Conservation (phyloP, 345 rosid genomes). For the Carallia brachiata region DNA sequence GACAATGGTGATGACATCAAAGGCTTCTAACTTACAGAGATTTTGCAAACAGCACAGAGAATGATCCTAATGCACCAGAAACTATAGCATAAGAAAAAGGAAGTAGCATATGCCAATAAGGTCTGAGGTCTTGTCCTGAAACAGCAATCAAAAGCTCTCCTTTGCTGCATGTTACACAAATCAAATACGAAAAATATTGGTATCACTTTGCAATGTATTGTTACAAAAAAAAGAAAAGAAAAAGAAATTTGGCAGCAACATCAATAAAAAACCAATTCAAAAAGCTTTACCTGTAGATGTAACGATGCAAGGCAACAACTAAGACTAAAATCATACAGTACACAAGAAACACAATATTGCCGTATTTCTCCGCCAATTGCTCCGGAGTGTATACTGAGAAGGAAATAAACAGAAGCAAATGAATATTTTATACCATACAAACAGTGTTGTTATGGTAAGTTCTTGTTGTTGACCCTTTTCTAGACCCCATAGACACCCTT, state of each 20-base stretch:
- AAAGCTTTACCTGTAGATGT: slow-evolving; percentile 60
- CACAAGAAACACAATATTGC: slow-evolving; percentile 74
- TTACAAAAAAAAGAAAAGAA: not conserved
- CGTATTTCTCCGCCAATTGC: slow-evolving; percentile 94
- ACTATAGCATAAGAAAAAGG: slow-evolving; percentile 97
- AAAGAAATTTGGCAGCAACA: not conserved
- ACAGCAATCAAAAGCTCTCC: slow-evolving; percentile 70
- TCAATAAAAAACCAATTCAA: not conserved
- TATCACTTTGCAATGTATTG: not conserved
- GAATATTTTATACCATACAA: not conserved
- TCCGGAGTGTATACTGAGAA: slow-evolving; percentile 89
- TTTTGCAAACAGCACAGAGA: slow-evolving; percentile 96
- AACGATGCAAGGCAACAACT: slow-evolving; percentile 68
- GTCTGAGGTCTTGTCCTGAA: slow-evolving; percentile 69
- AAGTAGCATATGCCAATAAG: slow-evolving; percentile 80
- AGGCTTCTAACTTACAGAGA: slow-evolving; percentile 72
- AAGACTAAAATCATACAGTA: slow-evolving; percentile 77
- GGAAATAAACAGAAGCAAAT: not conserved
- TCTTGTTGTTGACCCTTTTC: not conserved
- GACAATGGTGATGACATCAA: slow-evolving; percentile 3
- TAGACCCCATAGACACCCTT: too few relatives aligned
- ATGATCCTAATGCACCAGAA: slow-evolving; percentile 96
- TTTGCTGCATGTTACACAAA: slow-evolving; percentile 51
- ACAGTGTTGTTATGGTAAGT: not conserved
- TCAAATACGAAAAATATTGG: not conserved